phyloP scores from a whole-genome alignment of 768 basidiomycete genomes.

The Tephrocybe rancida region DNA sequence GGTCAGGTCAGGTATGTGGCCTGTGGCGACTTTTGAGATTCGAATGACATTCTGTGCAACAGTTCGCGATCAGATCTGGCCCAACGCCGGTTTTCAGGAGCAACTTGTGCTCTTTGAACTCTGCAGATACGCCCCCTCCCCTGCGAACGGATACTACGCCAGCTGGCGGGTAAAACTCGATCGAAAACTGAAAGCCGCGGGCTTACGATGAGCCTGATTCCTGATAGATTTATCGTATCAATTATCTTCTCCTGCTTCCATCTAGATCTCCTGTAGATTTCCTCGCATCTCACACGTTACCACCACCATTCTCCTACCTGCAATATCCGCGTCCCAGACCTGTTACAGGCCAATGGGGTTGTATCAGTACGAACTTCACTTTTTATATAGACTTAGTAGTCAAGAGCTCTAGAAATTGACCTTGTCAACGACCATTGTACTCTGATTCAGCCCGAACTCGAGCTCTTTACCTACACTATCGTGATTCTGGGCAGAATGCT shows the following conservation, averaged over 20 bases:
- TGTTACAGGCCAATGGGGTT: no score
- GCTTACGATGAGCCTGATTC: constrained; percentile 28
- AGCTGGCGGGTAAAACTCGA: constrained; percentile 65
- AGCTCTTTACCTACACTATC: no score
- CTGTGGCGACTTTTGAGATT: constrained; percentile 1
- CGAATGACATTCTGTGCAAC: constrained; percentile 1
- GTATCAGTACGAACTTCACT: no score
- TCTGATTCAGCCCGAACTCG: no score
- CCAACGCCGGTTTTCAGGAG: constrained; percentile 78
- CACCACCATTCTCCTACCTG: no score
- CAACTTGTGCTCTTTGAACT: constrained; percentile 77
- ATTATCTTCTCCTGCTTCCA: background rate
- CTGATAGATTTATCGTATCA: constrained; percentile 6
- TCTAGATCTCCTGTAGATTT: no score
- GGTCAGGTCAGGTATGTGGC: constrained; percentile 56
- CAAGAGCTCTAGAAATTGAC: no score
- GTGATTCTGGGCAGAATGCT: no score
- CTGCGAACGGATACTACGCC: constrained; percentile 62
- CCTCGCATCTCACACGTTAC: no score
- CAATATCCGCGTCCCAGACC: no score
- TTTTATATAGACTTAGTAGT: no score
- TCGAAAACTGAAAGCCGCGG: constrained; percentile 45
- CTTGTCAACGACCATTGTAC: no score
- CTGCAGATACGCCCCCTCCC: constrained; percentile 66
- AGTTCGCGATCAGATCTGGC: constrained; percentile 82